phyloP scores from a whole-genome alignment of 2,329 filamentous ascomycete species.

The Elsinoe perseae region DNA sequence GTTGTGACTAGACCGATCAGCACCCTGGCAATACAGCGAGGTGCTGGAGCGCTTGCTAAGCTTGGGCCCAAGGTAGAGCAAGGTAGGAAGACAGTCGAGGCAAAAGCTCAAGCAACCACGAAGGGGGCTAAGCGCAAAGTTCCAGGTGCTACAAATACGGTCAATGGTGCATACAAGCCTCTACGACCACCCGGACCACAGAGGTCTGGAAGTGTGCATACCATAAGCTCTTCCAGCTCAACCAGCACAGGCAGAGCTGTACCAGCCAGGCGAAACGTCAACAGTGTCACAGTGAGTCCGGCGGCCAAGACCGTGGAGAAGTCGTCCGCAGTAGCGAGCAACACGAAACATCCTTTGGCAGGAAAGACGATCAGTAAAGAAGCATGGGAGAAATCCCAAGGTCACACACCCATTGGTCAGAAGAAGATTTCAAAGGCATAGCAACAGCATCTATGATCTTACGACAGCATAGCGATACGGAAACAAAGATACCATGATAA shows the following conservation, averaged over 20 bases:
- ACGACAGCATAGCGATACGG: conserved; percentile 13
- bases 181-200: neutral
- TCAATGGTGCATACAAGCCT: neutral
- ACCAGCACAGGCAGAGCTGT: neutral
- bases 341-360: conserved; percentile 12
- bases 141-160: conserved; percentile 1
- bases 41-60: conserved; percentile 12
- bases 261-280: neutral
- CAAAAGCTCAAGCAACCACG: conserved; percentile 21
- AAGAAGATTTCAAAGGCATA: conserved; percentile 3
- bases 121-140: conserved; percentile 24
- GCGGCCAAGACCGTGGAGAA: neutral
- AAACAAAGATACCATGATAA: neutral
- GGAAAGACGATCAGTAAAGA: conserved; percentile 14
- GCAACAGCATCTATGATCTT: neutral
- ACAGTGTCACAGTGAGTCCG: neutral
- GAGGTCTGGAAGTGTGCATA: neutral
- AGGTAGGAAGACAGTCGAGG: conserved; percentile 12
- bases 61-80: conserved; percentile 15
- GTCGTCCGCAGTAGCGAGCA: neutral
- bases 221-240: neutral
- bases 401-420: conserved; percentile 11
- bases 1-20: conserved; percentile 30
- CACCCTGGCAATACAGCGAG: conserved; percentile 27
- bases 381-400: conserved; percentile 15